Evolutionary conservation across 2,329 filamentous ascomycete genomes (phyloP), one percentile per base, ranked within the genome.

Genomic region (Ceratocystis lukuohia): DNA sequence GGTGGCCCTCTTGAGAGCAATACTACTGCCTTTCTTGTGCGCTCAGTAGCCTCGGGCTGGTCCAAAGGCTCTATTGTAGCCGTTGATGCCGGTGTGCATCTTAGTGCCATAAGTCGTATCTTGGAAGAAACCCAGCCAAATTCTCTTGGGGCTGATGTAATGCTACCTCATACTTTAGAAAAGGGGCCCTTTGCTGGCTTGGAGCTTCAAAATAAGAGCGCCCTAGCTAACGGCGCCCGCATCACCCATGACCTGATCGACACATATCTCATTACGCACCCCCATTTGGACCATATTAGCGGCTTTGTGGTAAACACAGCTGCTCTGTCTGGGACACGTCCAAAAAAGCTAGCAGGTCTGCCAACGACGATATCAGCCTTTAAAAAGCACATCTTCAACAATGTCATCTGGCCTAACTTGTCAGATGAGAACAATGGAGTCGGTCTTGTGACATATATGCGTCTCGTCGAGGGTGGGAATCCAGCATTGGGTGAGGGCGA

Each of bases 381-480:
- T 75, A 97, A 96, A 74, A 85, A 81, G 0, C 92, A 99, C 75
- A 90, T 99, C 68, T 99, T 99, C 79, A 99, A 99, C 76, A 95
- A 96, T 72, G 79, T 96, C 67, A 96, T 97, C 65, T 99, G 94
- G 94, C 94, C 94, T 0, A 99, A 99, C 71, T 78, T 99, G 48
- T 95, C 91, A 0, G 93, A 99, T 72, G 94, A 99, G 76, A 94
- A 96, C 74, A 91, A 92, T 44, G 94, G 94, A 28, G 92, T 92
- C 3, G 94, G 94, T 0, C 81, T 99, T 33, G 85, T 99, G 44
- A 96, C 91, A 0, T 97, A 96, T 71, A 87, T 91, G 74, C 84
- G 94, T 17, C 80, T 99, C 8, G 87, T 90, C 4, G 92, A 96
- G 73, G 93, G 92, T 10, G 93, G 93, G 2, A 94, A 93, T 68